Base-by-base conservation (phyloP, 768 basidiomycete genomes). In the Leccinum uliginosum region DNA sequence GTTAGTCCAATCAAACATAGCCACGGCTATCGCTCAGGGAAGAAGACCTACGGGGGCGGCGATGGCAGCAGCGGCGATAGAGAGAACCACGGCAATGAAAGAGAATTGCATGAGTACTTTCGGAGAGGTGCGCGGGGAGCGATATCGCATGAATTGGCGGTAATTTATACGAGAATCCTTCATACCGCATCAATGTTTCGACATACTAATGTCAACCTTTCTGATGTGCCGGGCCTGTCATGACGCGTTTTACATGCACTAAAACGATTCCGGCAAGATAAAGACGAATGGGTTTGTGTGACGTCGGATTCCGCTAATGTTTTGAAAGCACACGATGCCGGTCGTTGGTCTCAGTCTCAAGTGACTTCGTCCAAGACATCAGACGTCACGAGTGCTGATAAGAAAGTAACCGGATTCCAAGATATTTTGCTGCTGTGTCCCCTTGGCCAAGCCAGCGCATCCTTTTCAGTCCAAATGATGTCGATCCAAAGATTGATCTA, bases 41-140 rank as follows among this genome's bases (percentile, higher is more conserved):
- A 23, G 14, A 15, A 21, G 32, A 38, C 52, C 8, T 11, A 57
- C 56, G 7, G 55, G 55, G 27, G 44, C n/a, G 30, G 55, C 51
- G 7, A 47, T 14, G 45, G 46, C 34, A 8, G 19, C 46, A n/a
- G 14, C 56, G 8, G 12, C 45, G 4, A 34, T 19, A 7, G 45
- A 34, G 38, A 54, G 21, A 40, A 54, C 4, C 1, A 57, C 19
- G 21, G 47, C 21, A 38, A 54, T 30, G 32, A 19, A 35, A 30
- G 51, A 57, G 45, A 57, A n/a, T 17, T 54, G 26, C 56, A 57
- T 57, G 43, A 21, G 34, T 24, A 21, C 38, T 40, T 40, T 40
- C 38, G n/a, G 19, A n/a, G 15, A 15, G 38, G 35, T 17, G 7
- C 38, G n/a, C n/a, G 38, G 9, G 19, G 38, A 40, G n/a, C 9